These are phyloP conservation scores for Cerrena zonata DNA, from an alignment of 1,284 basidiomycete genomes.

Conservation along the genomic window DNA sequence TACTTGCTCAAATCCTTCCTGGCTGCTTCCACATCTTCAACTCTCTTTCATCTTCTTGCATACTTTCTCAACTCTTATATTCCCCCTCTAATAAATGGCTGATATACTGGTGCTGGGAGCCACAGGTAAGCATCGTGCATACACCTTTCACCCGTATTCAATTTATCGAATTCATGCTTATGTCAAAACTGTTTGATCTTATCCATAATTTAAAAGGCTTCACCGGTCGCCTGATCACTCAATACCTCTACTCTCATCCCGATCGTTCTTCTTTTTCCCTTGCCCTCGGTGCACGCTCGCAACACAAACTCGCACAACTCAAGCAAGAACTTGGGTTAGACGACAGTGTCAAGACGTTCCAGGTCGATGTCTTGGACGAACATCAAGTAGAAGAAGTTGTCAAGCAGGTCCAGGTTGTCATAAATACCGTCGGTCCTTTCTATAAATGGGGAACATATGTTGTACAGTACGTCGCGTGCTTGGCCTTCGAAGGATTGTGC, in stretches of 20 bases:
- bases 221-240: conserved; percentile 58
- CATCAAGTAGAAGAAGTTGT: conserved; percentile 49
- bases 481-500: no score
- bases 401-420: conserved; percentile 51
- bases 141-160: conserved; percentile 6
- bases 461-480: conserved; percentile 44
- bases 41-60: no score
- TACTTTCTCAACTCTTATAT: not conserved
- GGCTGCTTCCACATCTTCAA: no score
- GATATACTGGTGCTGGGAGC: conserved; percentile 64
- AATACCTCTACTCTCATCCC: conserved; percentile 56
- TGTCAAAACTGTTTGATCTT: conserved; percentile 5
- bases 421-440: conserved; percentile 65
- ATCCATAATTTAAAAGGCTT: conserved; percentile 38
- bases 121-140: conserved; percentile 34
- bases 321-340: conserved; percentile 36
- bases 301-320: conserved; percentile 46
- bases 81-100: conserved; percentile 16
- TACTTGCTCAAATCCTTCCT: no score
- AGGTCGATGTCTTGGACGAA: conserved; percentile 47
- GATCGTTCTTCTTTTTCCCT: conserved; percentile 57
- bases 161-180: conserved; percentile 16
- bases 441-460: conserved; percentile 60
- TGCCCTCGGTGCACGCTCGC: conserved; percentile 55
- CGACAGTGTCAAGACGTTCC: conserved; percentile 37